Conservation (phyloP, 2,329 filamentous ascomycete genomes). For the Juglanconis sp. region DNA sequence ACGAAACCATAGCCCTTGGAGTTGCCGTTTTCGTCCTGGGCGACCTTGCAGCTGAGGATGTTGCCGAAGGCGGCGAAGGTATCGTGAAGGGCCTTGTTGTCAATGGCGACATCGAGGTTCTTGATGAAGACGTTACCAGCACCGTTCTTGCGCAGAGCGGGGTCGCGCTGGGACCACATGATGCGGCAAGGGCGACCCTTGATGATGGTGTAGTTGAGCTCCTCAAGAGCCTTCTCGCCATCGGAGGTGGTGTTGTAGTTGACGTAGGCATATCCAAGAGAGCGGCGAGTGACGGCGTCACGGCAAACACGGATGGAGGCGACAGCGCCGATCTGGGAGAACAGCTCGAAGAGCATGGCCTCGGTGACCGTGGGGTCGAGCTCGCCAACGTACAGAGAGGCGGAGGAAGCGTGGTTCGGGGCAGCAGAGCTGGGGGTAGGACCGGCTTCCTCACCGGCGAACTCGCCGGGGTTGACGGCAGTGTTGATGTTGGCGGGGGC, state of each 20-base stretch:
- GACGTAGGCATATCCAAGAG: slow-evolving; percentile 98
- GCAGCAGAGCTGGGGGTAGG: slow-evolving; percentile 72
- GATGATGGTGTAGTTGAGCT: slow-evolving; percentile 99
- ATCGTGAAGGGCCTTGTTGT: slow-evolving; percentile 99
- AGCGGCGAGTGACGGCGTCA: slow-evolving; percentile 96
- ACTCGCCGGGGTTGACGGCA: slow-evolving; percentile 54
- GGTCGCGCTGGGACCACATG: slow-evolving; percentile 99
- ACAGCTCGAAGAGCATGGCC: slow-evolving; percentile 99
- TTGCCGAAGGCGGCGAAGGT: slow-evolving; percentile 98
- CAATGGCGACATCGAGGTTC: slow-evolving; percentile 96
- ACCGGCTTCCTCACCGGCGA: slow-evolving; percentile 58
- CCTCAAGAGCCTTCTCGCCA: slow-evolving; percentile 96
- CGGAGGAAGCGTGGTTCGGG: slow-evolving; percentile 90
- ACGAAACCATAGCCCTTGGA: slow-evolving; percentile 99
- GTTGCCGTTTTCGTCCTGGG: slow-evolving; percentile 92
- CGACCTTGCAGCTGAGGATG: slow-evolving; percentile 99
- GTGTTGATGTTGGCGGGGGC: slow-evolving; percentile 69
- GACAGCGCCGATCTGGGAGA: slow-evolving; percentile 98
- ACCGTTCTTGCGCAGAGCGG: slow-evolving; percentile 96
- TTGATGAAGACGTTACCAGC: slow-evolving; percentile 99
- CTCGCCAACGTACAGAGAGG: slow-evolving; percentile 98
- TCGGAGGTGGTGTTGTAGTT: slow-evolving; percentile 99
- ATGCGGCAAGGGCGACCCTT: slow-evolving; percentile 99
- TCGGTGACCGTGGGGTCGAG: slow-evolving; percentile 97
- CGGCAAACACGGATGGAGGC: slow-evolving; percentile 99